phyloP scores from a whole-genome alignment of 805 yeast species.

The Suhomyces sp. region DNA sequence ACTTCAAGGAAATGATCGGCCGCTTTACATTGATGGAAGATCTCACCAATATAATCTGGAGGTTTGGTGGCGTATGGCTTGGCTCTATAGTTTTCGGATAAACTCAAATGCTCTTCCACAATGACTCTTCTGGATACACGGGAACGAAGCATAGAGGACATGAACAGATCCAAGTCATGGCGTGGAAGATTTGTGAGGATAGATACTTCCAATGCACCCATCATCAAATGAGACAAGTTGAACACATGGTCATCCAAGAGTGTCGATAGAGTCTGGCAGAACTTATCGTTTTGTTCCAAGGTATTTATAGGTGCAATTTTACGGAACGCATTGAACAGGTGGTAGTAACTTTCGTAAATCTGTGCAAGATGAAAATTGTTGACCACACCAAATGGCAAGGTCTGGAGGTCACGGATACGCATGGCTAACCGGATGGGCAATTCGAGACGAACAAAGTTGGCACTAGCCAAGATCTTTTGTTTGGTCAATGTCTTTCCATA shows the following conservation, averaged over 20 bases:
- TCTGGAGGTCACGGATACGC: slow-evolving; percentile 75
- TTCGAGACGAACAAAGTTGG: slow-evolving; percentile 85
- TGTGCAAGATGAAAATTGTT: slow-evolving; percentile 83
- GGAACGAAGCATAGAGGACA: slow-evolving; percentile 77
- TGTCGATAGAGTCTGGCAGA: slow-evolving; percentile 61
- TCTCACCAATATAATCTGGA: slow-evolving; percentile 67
- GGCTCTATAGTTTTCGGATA: slow-evolving; percentile 60
- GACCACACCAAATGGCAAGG: slow-evolving; percentile 77
- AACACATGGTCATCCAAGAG: slow-evolving; percentile 77
- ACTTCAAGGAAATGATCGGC: slow-evolving; percentile 61
- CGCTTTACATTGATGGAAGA: slow-evolving; percentile 77
- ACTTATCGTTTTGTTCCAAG: slow-evolving; percentile 70
- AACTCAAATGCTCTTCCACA: slow-evolving; percentile 85
- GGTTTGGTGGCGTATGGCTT: slow-evolving; percentile 51
- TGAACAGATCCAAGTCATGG: slow-evolving; percentile 63
- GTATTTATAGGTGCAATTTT: slow-evolving; percentile 66
- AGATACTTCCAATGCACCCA: slow-evolving; percentile 87
- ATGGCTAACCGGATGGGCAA: slow-evolving; percentile 81
- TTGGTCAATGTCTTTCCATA: slow-evolving; percentile 78
- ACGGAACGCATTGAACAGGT: slow-evolving; percentile 83
- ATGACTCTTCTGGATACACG: slow-evolving; percentile 87
- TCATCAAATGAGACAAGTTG: slow-evolving; percentile 83
- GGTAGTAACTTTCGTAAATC: slow-evolving; percentile 86
- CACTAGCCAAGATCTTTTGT: slow-evolving; percentile 76
- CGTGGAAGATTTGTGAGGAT: slow-evolving; percentile 59